Evolutionary conservation across 2,329 filamentous ascomycete species (phyloP).

Genomic region (Ophiostoma angusticollis): DNA sequence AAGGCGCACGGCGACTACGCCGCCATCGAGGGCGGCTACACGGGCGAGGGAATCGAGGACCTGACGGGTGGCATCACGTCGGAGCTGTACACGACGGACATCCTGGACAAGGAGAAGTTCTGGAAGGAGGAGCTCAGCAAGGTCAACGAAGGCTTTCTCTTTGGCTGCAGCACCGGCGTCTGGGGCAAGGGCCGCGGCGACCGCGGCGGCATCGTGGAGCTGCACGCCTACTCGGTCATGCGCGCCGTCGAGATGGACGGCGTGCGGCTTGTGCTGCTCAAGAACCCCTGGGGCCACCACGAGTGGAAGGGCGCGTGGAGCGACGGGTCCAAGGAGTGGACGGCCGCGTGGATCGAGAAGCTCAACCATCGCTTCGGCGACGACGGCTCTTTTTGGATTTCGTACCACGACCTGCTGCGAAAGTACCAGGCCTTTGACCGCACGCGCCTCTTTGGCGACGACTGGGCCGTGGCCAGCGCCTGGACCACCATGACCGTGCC

Average conservation of each 20-base stretch:
- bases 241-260: conserved; percentile 37
- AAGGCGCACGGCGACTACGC: conserved; percentile 64
- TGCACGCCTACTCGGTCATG: conserved; percentile 49
- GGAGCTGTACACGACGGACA: conserved; percentile 55
- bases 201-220: conserved; percentile 44
- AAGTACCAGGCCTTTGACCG: conserved; percentile 51
- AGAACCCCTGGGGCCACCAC: conserved; percentile 48
- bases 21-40: conserved; percentile 57
- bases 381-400: conserved; percentile 52
- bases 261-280: conserved; percentile 35
- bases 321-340: conserved; percentile 50
- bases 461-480: conserved; percentile 45
- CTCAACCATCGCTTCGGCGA: conserved; percentile 47
- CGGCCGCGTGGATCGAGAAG: conserved; percentile 42
- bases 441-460: conserved; percentile 46
- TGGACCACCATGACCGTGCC: conserved; percentile 51
- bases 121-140: conserved; percentile 72
- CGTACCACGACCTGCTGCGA: conserved; percentile 47
- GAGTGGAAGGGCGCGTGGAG: conserved; percentile 49
- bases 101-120: conserved; percentile 67
- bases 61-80: conserved; percentile 58
- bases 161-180: conserved; percentile 55
- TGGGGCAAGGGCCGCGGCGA: conserved; percentile 50
- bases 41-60: conserved; percentile 35
- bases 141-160: conserved; percentile 69